Evolutionary conservation across 345 rosid genomes (phyloP), one percentile per base, ranked within the genome.

Genomic region (Litchi chinensis): DNA sequence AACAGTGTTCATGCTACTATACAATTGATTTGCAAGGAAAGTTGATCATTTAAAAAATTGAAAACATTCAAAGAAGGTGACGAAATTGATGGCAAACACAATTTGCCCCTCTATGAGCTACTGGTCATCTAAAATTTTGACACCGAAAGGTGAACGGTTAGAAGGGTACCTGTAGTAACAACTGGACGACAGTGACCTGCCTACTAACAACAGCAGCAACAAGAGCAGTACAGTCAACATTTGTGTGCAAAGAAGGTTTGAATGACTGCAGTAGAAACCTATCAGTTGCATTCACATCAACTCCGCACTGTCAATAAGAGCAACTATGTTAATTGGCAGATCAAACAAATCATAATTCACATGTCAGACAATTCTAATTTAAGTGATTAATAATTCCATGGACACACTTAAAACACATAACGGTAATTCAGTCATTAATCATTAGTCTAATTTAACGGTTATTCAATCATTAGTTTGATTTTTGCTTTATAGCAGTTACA

Each of bases 211-310:
- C 91, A 78, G 95, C 93, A 77, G 95, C 98, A 22, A 89, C 93
- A 84, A 96, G 94, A 32, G 95, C 90, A 56, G 93, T 87, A 65
- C 99, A 94, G 85, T 96, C 95, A 37, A 89, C 90, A 82, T 94
- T 94, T 80, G 96, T 86, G 77, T 94, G 92, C 70, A 94, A 89
- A 77, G 98, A 90, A 85, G 99, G 99, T 73, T 90, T 94, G 28
- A 97, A 92, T 8, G 99, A 96, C 82, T 81, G 85, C 72, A 96
- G 89, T 81, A 96, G 83, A 78, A 87, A 82, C 79, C 99, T 86
- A 71, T 86, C 90, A 4, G 86, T 83, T 54, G 91, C 86, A 84
- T 85, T 83, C 57, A 86, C 88, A 86, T 94, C 90, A 66, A 96
- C 98, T 44, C 95, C 98, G 70, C 95, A 91, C 99, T 96, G 90